Base-by-base conservation (phyloP, 805 yeast genomes). In the Zygosaccharomyces kombuchaensis region DNA sequence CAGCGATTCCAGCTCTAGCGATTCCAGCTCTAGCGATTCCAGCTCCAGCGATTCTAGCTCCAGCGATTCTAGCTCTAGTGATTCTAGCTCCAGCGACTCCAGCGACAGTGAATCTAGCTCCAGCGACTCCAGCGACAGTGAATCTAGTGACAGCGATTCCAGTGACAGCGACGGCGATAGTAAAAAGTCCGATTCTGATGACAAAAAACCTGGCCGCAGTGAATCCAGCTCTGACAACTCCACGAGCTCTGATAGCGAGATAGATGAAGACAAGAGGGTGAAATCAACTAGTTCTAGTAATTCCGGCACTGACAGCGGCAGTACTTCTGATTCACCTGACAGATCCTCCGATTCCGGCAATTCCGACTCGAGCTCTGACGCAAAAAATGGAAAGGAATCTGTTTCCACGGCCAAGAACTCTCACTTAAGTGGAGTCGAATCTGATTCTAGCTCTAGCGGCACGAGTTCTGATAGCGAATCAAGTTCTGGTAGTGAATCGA, bases 291-390 rank as follows among this genome's bases (percentile, higher is more conserved):
- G 51, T 39, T 58, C 46, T 48, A 41, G 38, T 35, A 5, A 32
- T 10, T 32, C 35, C 42, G 9, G 14, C 27, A 32, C 42, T 32
- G 40, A 51, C 17, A 44, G 45, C 30, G 57, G 47, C 39, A 60
- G 70, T n/a, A 57, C 52, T 17, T 49, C 68, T 16, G 56, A 60
- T 19, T 19, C 21, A 4, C 5, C 21, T 40, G 21, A 19, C 21
- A 19, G 21, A 3, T 19, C 21, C 21, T 19, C 21, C 9, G 52
- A 45, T 16, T 14, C 9, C 22, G 39, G 35, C 16, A 5, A 19
- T 5, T 19, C 21, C 21, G 21, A 32, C 14, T 14, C 21, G 10
- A 32, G 19, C 10, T 32, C 35, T 10, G 35, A 19, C 21, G 21
- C 21, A 5, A 5, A 19, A 5, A 19, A 19, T 19, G 21, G 21